phyloP scores from a whole-genome alignment of 2,329 filamentous ascomycete genomes.

The Akanthomyces lecanii region DNA sequence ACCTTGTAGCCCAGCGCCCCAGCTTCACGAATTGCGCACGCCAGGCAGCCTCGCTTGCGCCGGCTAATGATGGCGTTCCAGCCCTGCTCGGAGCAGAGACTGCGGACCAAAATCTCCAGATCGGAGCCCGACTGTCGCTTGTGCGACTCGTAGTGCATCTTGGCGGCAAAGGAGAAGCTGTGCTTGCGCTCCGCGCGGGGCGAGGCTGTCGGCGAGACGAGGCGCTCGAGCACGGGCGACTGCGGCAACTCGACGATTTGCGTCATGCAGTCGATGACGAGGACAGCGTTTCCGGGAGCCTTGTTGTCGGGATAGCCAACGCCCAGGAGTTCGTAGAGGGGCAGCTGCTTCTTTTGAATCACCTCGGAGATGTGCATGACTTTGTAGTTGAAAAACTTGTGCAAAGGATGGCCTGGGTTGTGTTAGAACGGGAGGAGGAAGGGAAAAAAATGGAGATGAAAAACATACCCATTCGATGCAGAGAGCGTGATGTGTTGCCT shows the following conservation, averaged over 20 bases:
- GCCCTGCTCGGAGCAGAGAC: slow-evolving; percentile 68
- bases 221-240: slow-evolving; percentile 43
- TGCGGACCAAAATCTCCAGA: slow-evolving; percentile 66
- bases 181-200: slow-evolving; percentile 32
- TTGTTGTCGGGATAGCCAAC: slow-evolving; percentile 30
- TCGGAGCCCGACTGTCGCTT: slow-evolving; percentile 59
- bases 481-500: slow-evolving; percentile 42
- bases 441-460: neutral
- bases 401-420: slow-evolving; percentile 53
- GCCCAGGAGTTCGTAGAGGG: slow-evolving; percentile 45
- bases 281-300: slow-evolving; percentile 36
- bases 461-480: slow-evolving; percentile 44
- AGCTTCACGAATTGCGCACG: slow-evolving; percentile 71
- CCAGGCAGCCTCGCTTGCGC: slow-evolving; percentile 63
- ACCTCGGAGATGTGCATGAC: slow-evolving; percentile 57
- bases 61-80: slow-evolving; percentile 70
- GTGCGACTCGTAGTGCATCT: slow-evolving; percentile 54
- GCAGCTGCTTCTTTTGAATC: slow-evolving; percentile 42
- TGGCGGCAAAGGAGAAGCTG: slow-evolving; percentile 41
- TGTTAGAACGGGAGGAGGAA: slow-evolving; percentile 18
- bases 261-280: slow-evolving; percentile 62
- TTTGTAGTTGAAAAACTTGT: slow-evolving; percentile 59
- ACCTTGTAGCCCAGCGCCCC: slow-evolving; percentile 66
- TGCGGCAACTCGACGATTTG: slow-evolving; percentile 44
- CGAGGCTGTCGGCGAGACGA: slow-evolving; percentile 27